These are phyloP conservation scores for Colletotrichum plurivorum DNA, from an alignment of 2,329 filamentous ascomycete species.

Conservation along the genomic window DNA sequence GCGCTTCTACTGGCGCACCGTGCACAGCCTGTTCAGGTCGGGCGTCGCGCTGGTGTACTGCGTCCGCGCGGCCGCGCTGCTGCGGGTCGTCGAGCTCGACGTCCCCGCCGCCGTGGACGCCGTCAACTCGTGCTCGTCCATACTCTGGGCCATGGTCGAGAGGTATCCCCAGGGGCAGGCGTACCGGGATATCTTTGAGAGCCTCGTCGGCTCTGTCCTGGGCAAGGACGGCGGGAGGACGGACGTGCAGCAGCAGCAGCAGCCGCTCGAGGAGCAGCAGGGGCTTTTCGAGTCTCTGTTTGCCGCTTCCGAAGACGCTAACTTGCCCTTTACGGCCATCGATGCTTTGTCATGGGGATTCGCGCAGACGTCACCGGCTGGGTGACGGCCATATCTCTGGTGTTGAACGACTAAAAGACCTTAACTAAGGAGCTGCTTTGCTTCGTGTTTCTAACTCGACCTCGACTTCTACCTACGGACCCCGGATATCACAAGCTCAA, in stretches of 20 bases:
- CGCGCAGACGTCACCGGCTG: constrained; percentile 13
- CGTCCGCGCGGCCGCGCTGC: constrained; percentile 8
- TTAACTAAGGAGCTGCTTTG: no score
- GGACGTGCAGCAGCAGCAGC: no score
- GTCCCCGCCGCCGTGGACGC: constrained; percentile 10
- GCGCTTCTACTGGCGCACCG: constrained; percentile 47
- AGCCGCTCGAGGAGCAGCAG: not conserved
- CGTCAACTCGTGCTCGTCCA: constrained; percentile 43
- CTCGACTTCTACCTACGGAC: no score
- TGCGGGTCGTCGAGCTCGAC: not conserved
- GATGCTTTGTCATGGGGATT: constrained; percentile 40
- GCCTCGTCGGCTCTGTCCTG: constrained; percentile 27
- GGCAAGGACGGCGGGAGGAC: not conserved
- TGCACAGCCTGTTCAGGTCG: constrained; percentile 44
- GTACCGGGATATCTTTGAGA: constrained; percentile 47
- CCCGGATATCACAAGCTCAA: no score
- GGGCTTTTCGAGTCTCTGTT: constrained; percentile 34
- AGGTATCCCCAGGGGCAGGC: constrained; percentile 44
- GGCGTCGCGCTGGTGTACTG: constrained; percentile 45
- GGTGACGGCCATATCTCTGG: not conserved
- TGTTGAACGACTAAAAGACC: no score
- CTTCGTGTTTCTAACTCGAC: no score
- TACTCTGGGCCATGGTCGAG: constrained; percentile 49
- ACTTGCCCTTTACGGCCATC: constrained; percentile 25
- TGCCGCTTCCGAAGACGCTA: constrained; percentile 1